Evolutionary conservation across 2,329 filamentous ascomycete species (phyloP), one percentile per base, ranked within the genome.

Genomic region (Aspergillus cejpii): DNA sequence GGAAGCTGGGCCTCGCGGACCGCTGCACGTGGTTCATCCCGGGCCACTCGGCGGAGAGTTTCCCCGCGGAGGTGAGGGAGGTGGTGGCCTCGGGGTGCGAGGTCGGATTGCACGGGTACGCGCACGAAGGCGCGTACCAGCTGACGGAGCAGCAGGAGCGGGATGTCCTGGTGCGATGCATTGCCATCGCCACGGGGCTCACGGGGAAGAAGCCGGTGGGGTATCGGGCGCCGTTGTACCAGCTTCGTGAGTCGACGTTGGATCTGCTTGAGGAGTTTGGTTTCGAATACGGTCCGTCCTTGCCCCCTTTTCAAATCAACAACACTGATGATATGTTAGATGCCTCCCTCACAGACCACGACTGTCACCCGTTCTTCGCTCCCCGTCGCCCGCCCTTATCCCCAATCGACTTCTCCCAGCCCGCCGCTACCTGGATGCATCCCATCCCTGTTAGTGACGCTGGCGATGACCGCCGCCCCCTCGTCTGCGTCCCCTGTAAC

Each of bases 131-230:
- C 51, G 82, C 84, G 0, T 74, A 73, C 8, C 77, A 82, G 39
- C 84, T 87, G 78, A 84, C 75, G 0, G 61, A 83, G 1, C 81
- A 85, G 55, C 85, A 89, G 65, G 84, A 89, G 61, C 76, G 75
- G 5, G 83, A 85, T 47, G 80, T 89, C 3, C 74, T 91, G 5
- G 81, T 85, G 56, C 86, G 86, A 65, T 87, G 83, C 14, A 87
- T 82, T 60, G 75, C 76, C 17, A 74, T 88, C 64, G 74, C 88
- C 26, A 86, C 80, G 0, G 79, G 83, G 0, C 84, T 90, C 56
- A 78, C 76, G 31, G 81, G 85, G 5, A 87, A 86, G 65, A 81
- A 81, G 0, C 85, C 85, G 0, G 53, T 57, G 1, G 65, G 65
- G 0, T 69, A 65, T 44, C 57, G 66, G 14, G 65, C 66, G 3